A percentile compares a stretch with the other conserved stretches of the same genome.
phyloP scores from a whole-genome alignment of 345 rosid genomes.

The Clausena lansium region DNA sequence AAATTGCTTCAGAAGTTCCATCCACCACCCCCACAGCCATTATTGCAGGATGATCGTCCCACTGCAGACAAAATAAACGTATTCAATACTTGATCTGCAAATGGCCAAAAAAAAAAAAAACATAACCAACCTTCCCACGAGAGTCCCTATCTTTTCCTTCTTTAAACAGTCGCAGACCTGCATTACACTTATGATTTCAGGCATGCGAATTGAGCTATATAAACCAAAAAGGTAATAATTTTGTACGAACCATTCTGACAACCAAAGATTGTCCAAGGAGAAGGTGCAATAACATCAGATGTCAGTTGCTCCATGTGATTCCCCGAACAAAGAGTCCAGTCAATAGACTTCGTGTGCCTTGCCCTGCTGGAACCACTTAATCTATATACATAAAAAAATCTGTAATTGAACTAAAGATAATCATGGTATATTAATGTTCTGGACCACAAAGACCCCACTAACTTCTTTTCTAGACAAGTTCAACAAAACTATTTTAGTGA shows the following conservation, averaged over 20 bases:
- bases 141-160: slow-evolving; percentile 87
- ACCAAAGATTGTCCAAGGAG: slow-evolving; percentile 92
- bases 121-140: slow-evolving; percentile 54
- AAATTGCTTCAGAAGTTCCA: slow-evolving; percentile 90
- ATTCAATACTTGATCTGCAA: slow-evolving; percentile 7
- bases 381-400: slow-evolving; percentile 36
- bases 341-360: slow-evolving; percentile 47
- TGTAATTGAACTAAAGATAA: slow-evolving; percentile 16
- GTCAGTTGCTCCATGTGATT: slow-evolving; percentile 53
- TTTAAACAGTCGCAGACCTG: slow-evolving; percentile 88
- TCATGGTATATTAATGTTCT: background rate
- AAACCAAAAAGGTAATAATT: background rate
- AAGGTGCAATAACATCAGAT: slow-evolving; percentile 89
- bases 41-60: slow-evolving; percentile 98
- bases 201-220: slow-evolving; percentile 10
- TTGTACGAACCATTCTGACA: slow-evolving; percentile 76
- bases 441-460: slow-evolving; percentile 1
- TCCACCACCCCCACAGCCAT: slow-evolving; percentile 97
- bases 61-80: slow-evolving; percentile 36
- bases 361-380: slow-evolving; percentile 55
- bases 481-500: background rate
- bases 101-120: slow-evolving; percentile 11
- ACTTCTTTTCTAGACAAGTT: background rate
- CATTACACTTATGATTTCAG: slow-evolving; percentile 24
- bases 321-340: slow-evolving; percentile 71